Evolutionary conservation across 2,329 filamentous ascomycete species (phyloP), one percentile per base, ranked within the genome.

Genomic region (Elsinoe arachidis): DNA sequence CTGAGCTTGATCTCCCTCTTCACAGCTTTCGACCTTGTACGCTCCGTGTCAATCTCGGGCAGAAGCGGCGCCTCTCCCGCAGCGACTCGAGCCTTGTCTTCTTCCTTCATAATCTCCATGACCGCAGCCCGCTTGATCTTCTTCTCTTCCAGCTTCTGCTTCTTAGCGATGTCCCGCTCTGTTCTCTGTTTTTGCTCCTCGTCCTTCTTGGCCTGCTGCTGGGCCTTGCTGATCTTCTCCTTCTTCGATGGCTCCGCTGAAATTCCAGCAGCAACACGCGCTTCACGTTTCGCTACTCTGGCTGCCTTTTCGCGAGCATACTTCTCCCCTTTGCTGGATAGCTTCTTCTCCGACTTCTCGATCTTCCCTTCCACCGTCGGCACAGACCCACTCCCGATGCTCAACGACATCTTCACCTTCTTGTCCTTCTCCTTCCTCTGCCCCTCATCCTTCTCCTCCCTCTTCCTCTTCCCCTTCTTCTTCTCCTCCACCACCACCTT

Each of bases 101-200:
- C 59, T 34, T 41, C 23, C n/a, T 41, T 52, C 46, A 58, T 56
- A 5, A 57, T 47, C 21, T 70, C 35, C 41, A 11, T 23, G 41
- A 26, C n/a, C 3, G 17, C 19, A 30, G 41, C 41, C 3, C 41
- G 41, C 21, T 19, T 23, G n/a, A 23, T 23, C 19, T 46, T 46
- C 41, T 46, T 51, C 26, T 64, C 63, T 44, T 72, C 66, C 4
- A 72, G 61, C 2, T 67, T 65, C 55, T 69, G 65, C 2, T 65
- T 63, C 61, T 73, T 72, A 2, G 58, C 62, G 1, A 61, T 63
- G 2, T 70, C 70, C 19, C 69, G 66, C 21, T 5, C 26, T 30
- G 26, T 62, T 55, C 46, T 68, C 30, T 70, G 68, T 17, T 54
- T 56, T 37, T 54, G 46, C 44, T 55, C 44, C 34, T 58, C 55